Evolutionary conservation across 2,329 filamentous ascomycete species (phyloP).

Genomic region (Macrophomina tecta): DNA sequence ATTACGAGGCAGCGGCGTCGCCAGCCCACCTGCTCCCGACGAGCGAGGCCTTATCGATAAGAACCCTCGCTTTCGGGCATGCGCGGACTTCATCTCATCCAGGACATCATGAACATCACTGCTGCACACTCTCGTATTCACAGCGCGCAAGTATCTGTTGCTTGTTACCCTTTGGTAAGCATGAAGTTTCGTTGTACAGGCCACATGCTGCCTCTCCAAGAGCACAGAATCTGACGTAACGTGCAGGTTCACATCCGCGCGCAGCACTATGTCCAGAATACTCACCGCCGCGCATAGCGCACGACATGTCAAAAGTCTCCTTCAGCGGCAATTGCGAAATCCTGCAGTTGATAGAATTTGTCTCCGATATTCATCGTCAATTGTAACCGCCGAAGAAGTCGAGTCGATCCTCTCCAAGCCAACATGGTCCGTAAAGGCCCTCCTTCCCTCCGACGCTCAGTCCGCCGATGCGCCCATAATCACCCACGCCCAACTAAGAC

Average conservation of each 20-base stretch:
- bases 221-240: background rate
- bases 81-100: conserved; percentile 8
- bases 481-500: conserved; percentile 72
- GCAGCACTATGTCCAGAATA: conserved; percentile 7
- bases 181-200: background rate
- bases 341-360: background rate
- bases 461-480: conserved; percentile 52
- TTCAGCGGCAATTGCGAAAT: too few relatives aligned
- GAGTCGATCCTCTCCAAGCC: conserved; percentile 66
- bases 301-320: background rate
- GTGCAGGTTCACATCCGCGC: background rate
- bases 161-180: background rate
- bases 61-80: background rate
- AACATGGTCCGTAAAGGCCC: conserved; percentile 81
- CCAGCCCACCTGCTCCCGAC: conserved; percentile 20
- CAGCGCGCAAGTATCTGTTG: background rate
- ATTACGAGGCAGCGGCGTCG: conserved; percentile 26
- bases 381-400: conserved; percentile 35
- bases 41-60: conserved; percentile 19
- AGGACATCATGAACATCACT: background rate
- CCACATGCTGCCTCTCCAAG: background rate
- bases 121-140: background rate
- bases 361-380: conserved; percentile 1
- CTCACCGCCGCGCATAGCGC: background rate
- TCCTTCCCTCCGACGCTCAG: conserved; percentile 61